Base-by-base conservation (phyloP, 805 yeast species). In the Kodamaea sagamina region DNA sequence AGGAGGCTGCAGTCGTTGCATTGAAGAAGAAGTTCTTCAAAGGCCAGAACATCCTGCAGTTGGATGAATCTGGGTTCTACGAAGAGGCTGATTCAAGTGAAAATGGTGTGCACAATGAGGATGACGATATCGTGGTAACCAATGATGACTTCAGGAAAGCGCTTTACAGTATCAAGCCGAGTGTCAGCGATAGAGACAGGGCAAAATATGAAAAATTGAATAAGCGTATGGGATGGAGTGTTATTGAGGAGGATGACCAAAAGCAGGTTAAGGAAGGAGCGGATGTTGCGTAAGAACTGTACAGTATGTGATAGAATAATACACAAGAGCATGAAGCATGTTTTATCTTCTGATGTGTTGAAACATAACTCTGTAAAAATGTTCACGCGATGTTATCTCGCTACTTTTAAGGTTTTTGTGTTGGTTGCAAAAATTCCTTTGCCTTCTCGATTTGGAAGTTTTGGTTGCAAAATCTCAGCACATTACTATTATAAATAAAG, bases 1-100 rank as follows among this genome's bases (percentile, higher is more conserved):
- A 97, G 55, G 98, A 93, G 59, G 95, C 98, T n/a, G 89, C 96
- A 52, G 93, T 89, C 4, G 67, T 79, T 40, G 95, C 97, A 1
- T 73, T 90, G 61, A 86, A 89, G 61, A 80, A 82, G 61, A 82
- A 77, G 53, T 83, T 86, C 50, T 86, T 85, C 62, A 54, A 53
- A 12, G 65, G 65, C 17, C 72, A 68, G 43, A 49, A 62, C 41
- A 69, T 62, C 53, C 69, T 48, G 57, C 70, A 63, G 61, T 63
- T 58, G 51, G 72, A 68, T 49, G 55, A 51, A 35, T 62, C 68
- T 28, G 73, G 71, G 6, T 67, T 52, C 49, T 61, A 64, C 37
- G 39, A 35, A 21, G 66, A 61, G n/a, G 68, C 59, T 13, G 55
- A 51, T 18, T 8, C 24, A 21, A 21, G 8, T 21, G 55, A 50